Base-by-base conservation (phyloP, 1,284 basidiomycete genomes). In the Malassezia caprae region DNA sequence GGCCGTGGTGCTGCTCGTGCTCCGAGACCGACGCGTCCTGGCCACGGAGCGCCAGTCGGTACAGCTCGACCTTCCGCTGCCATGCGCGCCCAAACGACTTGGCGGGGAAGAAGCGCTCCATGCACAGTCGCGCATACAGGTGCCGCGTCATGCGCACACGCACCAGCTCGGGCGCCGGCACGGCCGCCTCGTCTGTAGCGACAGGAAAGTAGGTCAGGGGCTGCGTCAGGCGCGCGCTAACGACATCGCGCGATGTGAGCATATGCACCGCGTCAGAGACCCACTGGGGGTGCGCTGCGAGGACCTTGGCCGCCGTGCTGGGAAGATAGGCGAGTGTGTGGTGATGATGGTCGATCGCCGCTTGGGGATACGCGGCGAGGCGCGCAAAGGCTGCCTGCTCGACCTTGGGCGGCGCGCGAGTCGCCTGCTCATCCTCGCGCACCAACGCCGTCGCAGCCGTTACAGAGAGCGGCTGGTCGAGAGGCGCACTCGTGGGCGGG, bases 81-180 rank as follows among this genome's bases (percentile, higher is more conserved):
- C 69, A 71, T 2, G 48, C 45, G n/a, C 44, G 39, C 1, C 90
- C 88, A 68, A 96, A 96, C 21, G 87, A 78, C 67, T 87, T 88
- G 0, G 91, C 90, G 2, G 93, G 86, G 69, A 85, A 86, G 75
- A 94, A 96, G 57, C 84, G 86, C 74, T 96, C 91, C 12, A 89
- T 86, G 28, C 85, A 76, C 12, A 96, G 78, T 67, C 96, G 91
- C 1, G 91, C 93, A 75, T 94, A 96, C 21, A 71, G 58, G 17
- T 65, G 59, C 19, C 65, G 59, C 2, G 69, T 67, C 54, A 68
- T 55, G 2, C 58, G 37, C 4, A 72, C 56, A 2, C 51, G 51
- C 2, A 58, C 43, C 13, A 68, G 48, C 0, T 60, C 51, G 8
- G 60, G 35, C 8, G 37, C 44, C 4, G 50, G 48, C 23, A 23